phyloP scores from a whole-genome alignment of 176 grass and related monocot species.

The Saccharum officinarum region DNA sequence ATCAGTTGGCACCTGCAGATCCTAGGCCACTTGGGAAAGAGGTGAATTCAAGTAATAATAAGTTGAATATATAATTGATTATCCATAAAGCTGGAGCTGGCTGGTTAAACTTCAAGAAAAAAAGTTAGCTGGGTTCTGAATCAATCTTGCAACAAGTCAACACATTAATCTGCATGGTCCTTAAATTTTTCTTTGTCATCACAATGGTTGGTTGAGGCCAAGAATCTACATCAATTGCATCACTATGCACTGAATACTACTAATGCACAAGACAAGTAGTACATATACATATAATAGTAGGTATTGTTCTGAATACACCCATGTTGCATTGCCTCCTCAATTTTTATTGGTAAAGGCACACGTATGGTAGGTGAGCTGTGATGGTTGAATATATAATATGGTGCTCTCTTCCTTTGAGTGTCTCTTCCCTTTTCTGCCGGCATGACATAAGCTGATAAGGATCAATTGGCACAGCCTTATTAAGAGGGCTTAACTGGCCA shows the following conservation, averaged over 20 bases:
- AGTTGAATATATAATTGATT: not conserved
- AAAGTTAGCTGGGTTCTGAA: not conserved
- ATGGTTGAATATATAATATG: slow-evolving; percentile 19
- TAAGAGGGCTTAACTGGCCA: slow-evolving; percentile 13
- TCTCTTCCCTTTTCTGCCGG: not conserved
- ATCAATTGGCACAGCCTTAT: not conserved
- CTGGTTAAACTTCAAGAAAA: not conserved
- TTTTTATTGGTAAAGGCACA: slow-evolving; percentile 8
- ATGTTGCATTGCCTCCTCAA: not conserved
- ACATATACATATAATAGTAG: not conserved
- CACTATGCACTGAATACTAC: not conserved
- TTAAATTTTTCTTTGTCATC: not conserved
- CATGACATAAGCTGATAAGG: slow-evolving; percentile 33
- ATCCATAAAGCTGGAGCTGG: not conserved
- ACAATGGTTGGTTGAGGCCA: not conserved
- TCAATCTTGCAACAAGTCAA: slow-evolving; percentile 41
- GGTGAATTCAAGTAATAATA: not conserved
- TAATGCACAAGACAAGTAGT: not conserved
- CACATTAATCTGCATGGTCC: not conserved
- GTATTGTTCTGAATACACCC: not conserved
- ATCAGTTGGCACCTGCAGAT: not conserved
- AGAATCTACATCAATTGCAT: slow-evolving; percentile 26
- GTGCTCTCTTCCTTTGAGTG: not conserved
- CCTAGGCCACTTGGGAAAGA: not conserved
- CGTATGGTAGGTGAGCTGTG: not conserved